Evolutionary conservation across 2,329 filamentous ascomycete species (phyloP).

Genomic region (Calycina herbarum): DNA sequence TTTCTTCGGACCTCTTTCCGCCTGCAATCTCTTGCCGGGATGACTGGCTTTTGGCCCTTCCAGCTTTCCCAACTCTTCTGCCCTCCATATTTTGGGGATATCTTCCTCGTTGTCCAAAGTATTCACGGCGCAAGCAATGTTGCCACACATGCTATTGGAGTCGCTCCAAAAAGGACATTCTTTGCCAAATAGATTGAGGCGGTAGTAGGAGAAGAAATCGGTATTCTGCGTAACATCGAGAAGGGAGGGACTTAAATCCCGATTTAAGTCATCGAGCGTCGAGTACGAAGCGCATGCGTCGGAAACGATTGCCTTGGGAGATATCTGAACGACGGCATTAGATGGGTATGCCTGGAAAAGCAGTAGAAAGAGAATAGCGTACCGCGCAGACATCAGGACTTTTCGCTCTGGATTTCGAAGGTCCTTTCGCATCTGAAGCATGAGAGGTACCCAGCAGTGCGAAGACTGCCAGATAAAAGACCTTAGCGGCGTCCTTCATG

Average conservation of each 20-base stretch:
- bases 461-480: slow-evolving; percentile 64
- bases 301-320: slow-evolving; percentile 82
- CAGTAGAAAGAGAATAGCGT: slow-evolving; percentile 31
- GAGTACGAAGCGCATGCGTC: slow-evolving; percentile 95
- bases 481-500: slow-evolving; percentile 54
- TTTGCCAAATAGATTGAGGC: slow-evolving; percentile 91
- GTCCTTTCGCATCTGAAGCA: slow-evolving; percentile 38
- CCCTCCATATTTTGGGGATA: slow-evolving; percentile 87
- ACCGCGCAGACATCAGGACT: slow-evolving; percentile 42
- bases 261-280: slow-evolving; percentile 83
- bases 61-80: slow-evolving; percentile 87
- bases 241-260: slow-evolving; percentile 71
- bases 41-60: slow-evolving; percentile 90
- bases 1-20: slow-evolving; percentile 64
- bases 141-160: slow-evolving; percentile 90
- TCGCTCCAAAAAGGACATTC: slow-evolving; percentile 96
- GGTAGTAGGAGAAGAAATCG: slow-evolving; percentile 98
- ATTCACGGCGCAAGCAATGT: slow-evolving; percentile 93
- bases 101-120: slow-evolving; percentile 95
- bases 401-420: slow-evolving; percentile 42
- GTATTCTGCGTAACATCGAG: slow-evolving; percentile 80
- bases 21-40: slow-evolving; percentile 72
- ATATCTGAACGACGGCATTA: slow-evolving; percentile 62
- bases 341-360: slow-evolving; percentile 34
- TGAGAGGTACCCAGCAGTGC: slow-evolving; percentile 53